phyloP scores from a whole-genome alignment of 305 asterid species.

The Fraxinus latifolia region DNA sequence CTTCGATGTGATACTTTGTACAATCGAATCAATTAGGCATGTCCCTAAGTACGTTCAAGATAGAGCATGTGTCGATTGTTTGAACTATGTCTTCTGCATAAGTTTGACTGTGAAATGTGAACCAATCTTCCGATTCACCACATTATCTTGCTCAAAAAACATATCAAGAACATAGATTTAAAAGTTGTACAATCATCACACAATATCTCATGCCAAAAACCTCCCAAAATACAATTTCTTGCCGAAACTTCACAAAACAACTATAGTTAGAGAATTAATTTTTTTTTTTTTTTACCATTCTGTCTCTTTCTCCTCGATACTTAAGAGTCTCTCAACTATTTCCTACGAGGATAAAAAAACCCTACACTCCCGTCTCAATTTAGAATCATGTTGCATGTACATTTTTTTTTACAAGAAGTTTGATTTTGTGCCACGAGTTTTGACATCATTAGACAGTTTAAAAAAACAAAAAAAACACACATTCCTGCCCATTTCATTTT shows the following conservation, averaged over 20 bases:
- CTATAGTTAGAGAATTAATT: not conserved
- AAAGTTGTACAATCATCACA: not conserved
- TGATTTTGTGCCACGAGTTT: no score
- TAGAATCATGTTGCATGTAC: no score
- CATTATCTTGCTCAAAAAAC: not conserved
- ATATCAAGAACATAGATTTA: no score
- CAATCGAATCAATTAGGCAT: not conserved
- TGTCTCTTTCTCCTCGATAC: not conserved
- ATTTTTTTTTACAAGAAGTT: no score
- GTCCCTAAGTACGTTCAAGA: no score
- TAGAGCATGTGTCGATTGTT: not conserved
- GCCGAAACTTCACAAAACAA: not conserved
- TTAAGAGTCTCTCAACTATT: not conserved
- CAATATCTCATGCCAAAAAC: not conserved
- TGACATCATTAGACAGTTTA: no score
- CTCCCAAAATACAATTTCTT: not conserved
- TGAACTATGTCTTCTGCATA: not conserved
- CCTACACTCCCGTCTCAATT: not conserved
- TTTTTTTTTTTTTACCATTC: no score
- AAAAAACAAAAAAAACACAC: no score
- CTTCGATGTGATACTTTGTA: not conserved
- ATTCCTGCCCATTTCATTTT: no score
- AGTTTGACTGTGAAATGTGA: not conserved
- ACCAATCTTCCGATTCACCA: not conserved
- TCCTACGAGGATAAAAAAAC: not conserved